These are phyloP conservation scores for Blastocystis sp. DNA, from an alignment of 352 stramenopile species.

Conservation along the genomic window DNA sequence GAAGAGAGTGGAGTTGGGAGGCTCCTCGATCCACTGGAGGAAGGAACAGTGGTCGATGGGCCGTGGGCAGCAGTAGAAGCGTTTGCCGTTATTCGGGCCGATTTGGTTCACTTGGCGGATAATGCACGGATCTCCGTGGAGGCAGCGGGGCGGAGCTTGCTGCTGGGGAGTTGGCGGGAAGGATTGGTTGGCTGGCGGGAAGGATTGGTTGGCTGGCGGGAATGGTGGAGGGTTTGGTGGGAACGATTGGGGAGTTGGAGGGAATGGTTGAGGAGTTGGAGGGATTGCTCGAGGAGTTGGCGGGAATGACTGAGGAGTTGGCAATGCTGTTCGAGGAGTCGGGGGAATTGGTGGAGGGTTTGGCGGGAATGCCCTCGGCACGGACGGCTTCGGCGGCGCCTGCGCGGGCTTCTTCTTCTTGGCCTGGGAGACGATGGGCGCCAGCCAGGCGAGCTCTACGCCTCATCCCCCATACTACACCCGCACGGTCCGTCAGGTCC, in stretches of 20 bases:
- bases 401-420: neutral
- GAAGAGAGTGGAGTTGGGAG: constrained; percentile 28
- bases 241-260: neutral
- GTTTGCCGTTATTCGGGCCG: constrained; percentile 54
- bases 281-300: no score
- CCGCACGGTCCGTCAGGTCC: neutral
- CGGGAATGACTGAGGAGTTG: neutral
- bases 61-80: constrained; percentile 62
- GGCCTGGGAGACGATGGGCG: neutral
- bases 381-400: no score
- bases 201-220: neutral
- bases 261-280: neutral
- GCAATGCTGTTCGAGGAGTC: neutral
- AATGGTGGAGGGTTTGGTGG: neutral
- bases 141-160: neutral
- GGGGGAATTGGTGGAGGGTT: no score
- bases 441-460: constrained; percentile 54
- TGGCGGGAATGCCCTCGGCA: neutral
- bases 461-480: neutral
- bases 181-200: neutral
- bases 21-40: neutral
- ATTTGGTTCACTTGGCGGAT: constrained; percentile 16
- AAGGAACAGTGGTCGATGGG: constrained; percentile 11
- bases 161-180: neutral
- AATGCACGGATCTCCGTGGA: neutral